Base-by-base conservation (phyloP, 2,329 filamentous ascomycete species). In the Pseudogymnoascus sp. region DNA sequence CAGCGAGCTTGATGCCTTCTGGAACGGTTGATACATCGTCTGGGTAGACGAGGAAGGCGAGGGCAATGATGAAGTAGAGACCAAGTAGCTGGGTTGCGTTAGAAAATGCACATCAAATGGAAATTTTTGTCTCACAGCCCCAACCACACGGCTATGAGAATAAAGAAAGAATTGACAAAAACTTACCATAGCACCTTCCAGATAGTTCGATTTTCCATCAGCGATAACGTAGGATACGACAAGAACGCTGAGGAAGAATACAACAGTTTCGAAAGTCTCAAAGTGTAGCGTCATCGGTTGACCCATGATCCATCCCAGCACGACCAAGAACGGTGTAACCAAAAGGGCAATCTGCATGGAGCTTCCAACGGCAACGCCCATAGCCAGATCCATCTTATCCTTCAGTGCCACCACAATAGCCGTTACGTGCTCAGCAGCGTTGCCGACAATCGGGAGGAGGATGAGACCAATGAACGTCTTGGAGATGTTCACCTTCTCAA, bases 261-360 rank as follows among this genome's bases (percentile, higher is more conserved):
- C 84, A 40, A 92, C 85, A 0, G 88, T 91, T 76, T 91, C 86
- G 68, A 92, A 89, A 2, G 82, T 89, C 76, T 92, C 87, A 70
- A 94, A 94, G 71, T 89, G 87, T 41, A 93, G 79, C 5, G 87
- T 88, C 88, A 92, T 91, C 24, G 84, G 81, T 65, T 84, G 77
- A 60, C 81, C 81, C 66, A 88, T 85, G 63, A 85, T 81, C 89
- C 89, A 93, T 64, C 89, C 89, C 37, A 92, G 79, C 66, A 93
- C 85, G 60, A 93, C 89, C 60, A 93, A 78, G 74, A 89, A 87
- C 0, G 89, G 89, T 1, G 89, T 92, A 57, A 93, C 89, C 47
- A 92, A 85, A 50, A 93, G 79, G 21, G 89, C 89, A 68, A 93
- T 93, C 74, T 93, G 89, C 71, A 93, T 86, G 72, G 87, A 90